A percentile compares a stretch with the other conserved stretches of the same genome.
Conservation (phyloP, 371 early-diverging fungal species). For the Haplosporangium sp. region DNA sequence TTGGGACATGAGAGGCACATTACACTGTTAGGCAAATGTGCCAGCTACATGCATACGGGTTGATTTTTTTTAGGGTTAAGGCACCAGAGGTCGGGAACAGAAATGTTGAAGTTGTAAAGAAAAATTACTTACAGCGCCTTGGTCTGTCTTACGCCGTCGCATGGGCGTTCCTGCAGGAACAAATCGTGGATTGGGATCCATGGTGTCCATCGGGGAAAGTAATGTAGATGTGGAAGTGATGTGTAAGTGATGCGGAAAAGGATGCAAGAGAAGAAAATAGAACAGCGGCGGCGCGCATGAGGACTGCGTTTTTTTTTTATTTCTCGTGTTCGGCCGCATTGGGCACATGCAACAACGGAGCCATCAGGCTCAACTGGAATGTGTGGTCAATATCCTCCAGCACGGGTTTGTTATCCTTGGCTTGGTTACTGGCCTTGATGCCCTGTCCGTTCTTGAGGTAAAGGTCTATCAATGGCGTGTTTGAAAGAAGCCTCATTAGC, state of each 20-base stretch:
- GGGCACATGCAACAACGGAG: constrained; percentile 17
- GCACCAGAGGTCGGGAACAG: not conserved
- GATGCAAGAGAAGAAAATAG: constrained; percentile 1
- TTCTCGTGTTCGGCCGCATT: not conserved
- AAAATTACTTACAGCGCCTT: constrained; percentile 28
- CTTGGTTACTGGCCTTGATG: constrained; percentile 53
- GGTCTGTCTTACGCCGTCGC: constrained; percentile 41
- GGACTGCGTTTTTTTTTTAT: constrained; percentile 4
- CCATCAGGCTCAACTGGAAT: constrained; percentile 29
- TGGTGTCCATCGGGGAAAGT: constrained; percentile 4
- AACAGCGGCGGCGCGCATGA: not conserved
- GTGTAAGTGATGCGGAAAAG: constrained; percentile 15
- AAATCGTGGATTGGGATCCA: constrained; percentile 21
- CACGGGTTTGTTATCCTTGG: constrained; percentile 33
- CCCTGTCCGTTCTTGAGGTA: constrained; percentile 48
- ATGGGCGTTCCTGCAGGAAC: constrained; percentile 8
- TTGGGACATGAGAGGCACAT: too few species aligned
- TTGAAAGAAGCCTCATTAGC: too few species aligned
- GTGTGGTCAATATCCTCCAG: constrained; percentile 26
- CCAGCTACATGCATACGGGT: not conserved
- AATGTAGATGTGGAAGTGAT: not conserved
- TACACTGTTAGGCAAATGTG: too few species aligned
- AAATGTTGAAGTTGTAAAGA: not conserved
- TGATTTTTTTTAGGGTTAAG: not conserved
- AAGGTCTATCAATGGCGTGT: constrained; percentile 20